Conservation (phyloP, 129 eudicot genomes). For the Apium graveolens region DNA sequence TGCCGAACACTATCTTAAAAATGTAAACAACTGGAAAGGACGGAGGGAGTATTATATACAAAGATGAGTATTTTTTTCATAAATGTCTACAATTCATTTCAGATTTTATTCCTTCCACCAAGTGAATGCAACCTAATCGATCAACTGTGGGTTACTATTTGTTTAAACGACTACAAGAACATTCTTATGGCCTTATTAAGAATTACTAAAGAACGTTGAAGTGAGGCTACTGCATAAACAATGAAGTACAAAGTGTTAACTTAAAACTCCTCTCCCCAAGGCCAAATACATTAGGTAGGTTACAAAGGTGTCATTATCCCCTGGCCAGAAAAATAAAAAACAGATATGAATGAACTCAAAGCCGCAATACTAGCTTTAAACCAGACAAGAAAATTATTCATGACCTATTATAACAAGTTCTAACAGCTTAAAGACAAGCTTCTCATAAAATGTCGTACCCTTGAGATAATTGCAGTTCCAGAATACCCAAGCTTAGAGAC, state of each 20-base stretch:
- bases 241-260: not conserved
- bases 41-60: not conserved
- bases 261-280: not conserved
- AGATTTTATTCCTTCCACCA: not conserved
- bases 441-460: conserved; percentile 39
- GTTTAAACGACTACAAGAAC: not conserved
- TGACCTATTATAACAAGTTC: not conserved
- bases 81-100: not conserved
- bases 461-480: conserved; percentile 84
- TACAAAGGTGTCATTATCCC: not conserved
- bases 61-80: not conserved
- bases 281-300: not conserved
- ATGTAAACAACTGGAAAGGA: too few species aligned
- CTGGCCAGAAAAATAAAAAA: not conserved
- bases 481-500: conserved; percentile 86
- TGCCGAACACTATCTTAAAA: too few species aligned
- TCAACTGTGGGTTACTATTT: not conserved
- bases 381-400: not conserved
- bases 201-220: not conserved
- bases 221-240: not conserved
- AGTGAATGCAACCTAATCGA: not conserved
- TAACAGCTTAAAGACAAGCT: not conserved
- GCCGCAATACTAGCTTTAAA: not conserved
- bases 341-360: not conserved
- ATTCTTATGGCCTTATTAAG: not conserved